Evolutionary conservation across 208 protist genomes (phyloP), one percentile per base, ranked within the genome.

Genomic region (Herpetomonas muscarum): DNA sequence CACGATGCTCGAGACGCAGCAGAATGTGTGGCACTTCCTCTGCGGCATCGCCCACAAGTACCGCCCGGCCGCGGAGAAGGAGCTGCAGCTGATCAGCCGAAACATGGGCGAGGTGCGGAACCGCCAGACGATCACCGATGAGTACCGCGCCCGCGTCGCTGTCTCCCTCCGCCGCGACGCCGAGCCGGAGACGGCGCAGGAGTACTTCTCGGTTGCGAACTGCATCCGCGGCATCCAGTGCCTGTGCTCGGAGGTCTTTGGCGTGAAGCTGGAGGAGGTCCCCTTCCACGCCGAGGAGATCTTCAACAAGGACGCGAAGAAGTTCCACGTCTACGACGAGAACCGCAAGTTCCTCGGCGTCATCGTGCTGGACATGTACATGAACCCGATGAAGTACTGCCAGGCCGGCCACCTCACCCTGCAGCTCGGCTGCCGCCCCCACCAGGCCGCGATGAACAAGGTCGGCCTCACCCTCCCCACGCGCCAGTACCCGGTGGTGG

Each of bases 291-390:
- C 73, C 13, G 74, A 91, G 41, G 90, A 97, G 63, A 61, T 83
- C 15, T 89, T 92, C 70, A 90, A 89, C 69, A 46, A 26, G 24
- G 74, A 83, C 52, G 87, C 86, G 19, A 81, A 86, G 61, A 97
- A 97, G 72, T 96, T 75, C 67, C 73, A 87, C 53, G 87, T 95
- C 17, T 86, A 85, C 61, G 81, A 97, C 61, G 89, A 92, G 42
- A 49, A 87, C 34, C 70, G 80, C 29, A 50, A 72, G 31, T 94
- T 94, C 52, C 71, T 97, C 12, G 92, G 92, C 29, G 79, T 90
- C 45, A 95, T 97, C 74, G 84, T 94, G 62, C 76, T 96, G 13
- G 93, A 97, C 67, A 78, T 97, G 79, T 95, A 94, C 67, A 78
- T 73, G 45, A 83, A 85, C 46, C 55, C 74, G 25, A 90, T 79